A percentile compares a stretch with the other conserved stretches of the same genome.
These are phyloP conservation scores for Penicillium atrosanguineum DNA, from an alignment of 495 filamentous ascomycete genomes.

Conservation along the genomic window DNA sequence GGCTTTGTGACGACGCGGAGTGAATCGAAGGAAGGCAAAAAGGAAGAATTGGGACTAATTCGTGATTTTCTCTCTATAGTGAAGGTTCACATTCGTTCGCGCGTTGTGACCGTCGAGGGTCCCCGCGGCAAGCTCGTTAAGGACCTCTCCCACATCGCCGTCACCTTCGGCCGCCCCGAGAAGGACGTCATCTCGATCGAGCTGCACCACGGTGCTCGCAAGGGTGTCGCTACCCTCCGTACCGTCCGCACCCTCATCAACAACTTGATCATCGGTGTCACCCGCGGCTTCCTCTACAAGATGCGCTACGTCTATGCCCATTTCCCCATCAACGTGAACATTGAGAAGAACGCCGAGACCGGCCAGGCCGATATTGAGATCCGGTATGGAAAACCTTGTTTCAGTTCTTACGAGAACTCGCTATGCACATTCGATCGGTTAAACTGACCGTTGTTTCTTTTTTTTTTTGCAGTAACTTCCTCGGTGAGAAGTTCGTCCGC, in stretches of 20 bases:
- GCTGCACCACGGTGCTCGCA: constrained; percentile 95
- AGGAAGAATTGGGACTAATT: constrained; percentile 22
- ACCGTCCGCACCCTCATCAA: constrained; percentile 96
- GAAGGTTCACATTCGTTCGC: constrained; percentile 93
- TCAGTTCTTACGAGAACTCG: background rate
- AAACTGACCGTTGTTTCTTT: constrained; percentile 2
- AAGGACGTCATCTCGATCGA: constrained; percentile 87
- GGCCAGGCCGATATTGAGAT: constrained; percentile 91
- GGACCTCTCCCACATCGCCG: constrained; percentile 91
- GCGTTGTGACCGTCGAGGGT: constrained; percentile 92
- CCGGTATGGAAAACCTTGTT: constrained; percentile 59
- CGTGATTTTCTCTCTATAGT: constrained; percentile 54
- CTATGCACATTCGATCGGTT: background rate
- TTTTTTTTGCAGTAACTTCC: constrained; percentile 75
- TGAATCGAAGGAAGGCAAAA: background rate
- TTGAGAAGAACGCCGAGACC: constrained; percentile 93
- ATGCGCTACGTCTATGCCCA: constrained; percentile 99
- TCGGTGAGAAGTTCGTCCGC: constrained; percentile 99
- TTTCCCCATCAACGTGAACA: constrained; percentile 99
- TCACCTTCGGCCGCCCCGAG: constrained; percentile 85
- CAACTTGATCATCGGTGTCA: constrained; percentile 97
- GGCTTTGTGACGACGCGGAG: background rate
- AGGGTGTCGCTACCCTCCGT: constrained; percentile 95
- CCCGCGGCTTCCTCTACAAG: constrained; percentile 99
- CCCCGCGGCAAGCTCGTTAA: constrained; percentile 93